A percentile compares a stretch with the other conserved stretches of the same genome.
Evolutionary conservation across 2,329 filamentous ascomycete genomes (phyloP).

Genomic region (Fusarium euwallaceae): DNA sequence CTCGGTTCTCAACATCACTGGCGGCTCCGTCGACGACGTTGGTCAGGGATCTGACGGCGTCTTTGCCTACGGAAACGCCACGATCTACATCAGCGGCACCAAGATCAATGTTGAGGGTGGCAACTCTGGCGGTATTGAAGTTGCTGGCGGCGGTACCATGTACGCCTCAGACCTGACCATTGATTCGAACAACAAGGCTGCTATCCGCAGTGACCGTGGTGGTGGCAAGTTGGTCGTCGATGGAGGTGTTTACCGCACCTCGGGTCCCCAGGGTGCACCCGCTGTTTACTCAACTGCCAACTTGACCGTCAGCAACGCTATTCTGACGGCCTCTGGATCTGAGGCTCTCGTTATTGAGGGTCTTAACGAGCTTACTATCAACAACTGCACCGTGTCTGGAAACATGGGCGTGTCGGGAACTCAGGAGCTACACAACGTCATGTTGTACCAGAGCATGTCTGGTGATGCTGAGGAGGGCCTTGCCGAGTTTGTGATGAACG

Average conservation of each 20-base stretch:
- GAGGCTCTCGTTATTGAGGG: conserved; percentile 29
- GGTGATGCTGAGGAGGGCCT: conserved; percentile 29
- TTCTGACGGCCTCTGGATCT: conserved; percentile 6
- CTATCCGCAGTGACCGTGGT: conserved; percentile 26
- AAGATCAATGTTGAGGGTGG: conserved; percentile 20
- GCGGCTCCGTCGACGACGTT: conserved; percentile 12
- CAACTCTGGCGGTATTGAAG: conserved; percentile 28
- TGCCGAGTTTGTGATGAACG: conserved; percentile 25
- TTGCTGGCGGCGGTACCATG: conserved; percentile 22
- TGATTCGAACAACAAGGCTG: conserved; percentile 22
- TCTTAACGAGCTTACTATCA: conserved; percentile 26
- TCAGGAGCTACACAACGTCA: conserved; percentile 27
- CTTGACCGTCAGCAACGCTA: conserved; percentile 20
- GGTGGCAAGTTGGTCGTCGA: conserved; percentile 22
- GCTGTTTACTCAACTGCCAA: conserved; percentile 31
- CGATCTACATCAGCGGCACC: conserved; percentile 23
- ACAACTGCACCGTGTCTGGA: conserved; percentile 26
- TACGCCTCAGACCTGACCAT: conserved; percentile 25
- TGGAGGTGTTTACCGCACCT: conserved; percentile 22
- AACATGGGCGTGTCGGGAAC: conserved; percentile 23
- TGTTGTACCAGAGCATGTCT: conserved; percentile 32
- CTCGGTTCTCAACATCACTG: conserved; percentile 21
- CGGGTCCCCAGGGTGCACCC: conserved; percentile 14
- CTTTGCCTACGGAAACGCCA: conserved; percentile 24
- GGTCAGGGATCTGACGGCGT: conserved; percentile 25